Evolutionary conservation across 305 asterid genomes (phyloP), one percentile per base, ranked within the genome.

Genomic region (Fraxinus baroniana): DNA sequence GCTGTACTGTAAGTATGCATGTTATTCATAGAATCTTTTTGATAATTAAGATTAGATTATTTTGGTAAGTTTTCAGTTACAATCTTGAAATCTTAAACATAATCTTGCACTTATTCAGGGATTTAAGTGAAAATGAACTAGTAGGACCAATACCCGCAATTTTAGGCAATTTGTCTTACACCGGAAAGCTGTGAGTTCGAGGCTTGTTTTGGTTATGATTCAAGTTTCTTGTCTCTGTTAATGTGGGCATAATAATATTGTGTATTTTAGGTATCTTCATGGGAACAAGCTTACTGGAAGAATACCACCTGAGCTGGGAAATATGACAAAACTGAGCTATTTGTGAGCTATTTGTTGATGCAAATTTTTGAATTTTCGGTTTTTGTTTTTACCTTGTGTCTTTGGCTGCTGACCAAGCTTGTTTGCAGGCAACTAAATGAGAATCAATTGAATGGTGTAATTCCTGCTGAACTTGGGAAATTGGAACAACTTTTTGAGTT

Each of bases 271-370:
- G 85, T 97, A 97, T 85, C 98, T 97, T 33, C 99, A 97, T 73
- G 98, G 98, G 20, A 97, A 97, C 92, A 97, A 90, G 85, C 97
- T 97, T 60, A 85, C 97, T 4, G 99, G 99, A 57, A 83, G 86
- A 10, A 92, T 97, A 33, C 99, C 99, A 44, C 90, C 93, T 3
- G 97, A 97, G 88, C 88, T 97, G 83, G 99, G 99, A 81, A 97
- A 97, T 83, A 93, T 97, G 98, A 79, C 99, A 18, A 92, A 89
- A 84, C 98, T 97, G 57, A 94, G 98, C 84, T 97, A 97, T 82
- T 83, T 97, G 99, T 97, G 80, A 87, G 98, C 18, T 83, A 70
- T 35, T 36, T 12, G 13, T 82, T 37, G 2, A 35, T 41, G 4
- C 75, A 72, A 33, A 46, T 5, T 33, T 72, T 72, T 33, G 24